Evolutionary conservation across 1,284 basidiomycete species (phyloP).

Genomic region (Trichosporon ovoides): DNA sequence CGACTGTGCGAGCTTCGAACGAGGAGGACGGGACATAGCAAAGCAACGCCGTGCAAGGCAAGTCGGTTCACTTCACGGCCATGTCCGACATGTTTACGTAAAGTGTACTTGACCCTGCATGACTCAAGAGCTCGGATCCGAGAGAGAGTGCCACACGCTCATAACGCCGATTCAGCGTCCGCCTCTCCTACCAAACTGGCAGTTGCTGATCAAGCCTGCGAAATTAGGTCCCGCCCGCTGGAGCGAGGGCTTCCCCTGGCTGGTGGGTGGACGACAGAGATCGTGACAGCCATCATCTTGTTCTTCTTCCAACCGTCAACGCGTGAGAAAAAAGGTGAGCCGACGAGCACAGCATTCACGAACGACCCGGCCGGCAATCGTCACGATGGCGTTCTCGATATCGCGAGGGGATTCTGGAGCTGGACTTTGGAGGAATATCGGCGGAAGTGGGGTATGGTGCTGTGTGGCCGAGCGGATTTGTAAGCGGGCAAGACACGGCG

Average conservation of each 20-base stretch:
- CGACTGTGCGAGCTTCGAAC: too few relatives aligned
- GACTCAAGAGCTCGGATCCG: not conserved
- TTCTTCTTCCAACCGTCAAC: slow-evolving; percentile 4
- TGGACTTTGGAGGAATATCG: not conserved
- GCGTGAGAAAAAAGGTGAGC: slow-evolving; percentile 6
- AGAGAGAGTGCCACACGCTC: not conserved
- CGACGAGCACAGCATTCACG: slow-evolving; percentile 1
- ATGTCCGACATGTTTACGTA: not conserved
- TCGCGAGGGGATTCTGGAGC: not conserved
- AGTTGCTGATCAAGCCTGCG: not conserved
- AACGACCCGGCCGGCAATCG: not conserved
- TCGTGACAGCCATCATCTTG: not conserved
- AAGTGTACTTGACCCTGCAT: not conserved
- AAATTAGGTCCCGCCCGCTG: too few relatives aligned
- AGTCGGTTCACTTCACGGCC: not conserved
- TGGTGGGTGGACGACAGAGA: not conserved
- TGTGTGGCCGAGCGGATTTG: not conserved
- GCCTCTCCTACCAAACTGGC: not conserved
- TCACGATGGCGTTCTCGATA: not conserved
- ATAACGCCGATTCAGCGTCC: not conserved
- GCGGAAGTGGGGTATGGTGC: not conserved
- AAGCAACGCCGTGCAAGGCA: not conserved
- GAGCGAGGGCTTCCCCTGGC: too few relatives aligned
- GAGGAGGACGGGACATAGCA: too few relatives aligned
- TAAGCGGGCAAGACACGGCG: not conserved